phyloP scores from a whole-genome alignment of 495 filamentous ascomycete genomes.

The Letharia lupina region DNA sequence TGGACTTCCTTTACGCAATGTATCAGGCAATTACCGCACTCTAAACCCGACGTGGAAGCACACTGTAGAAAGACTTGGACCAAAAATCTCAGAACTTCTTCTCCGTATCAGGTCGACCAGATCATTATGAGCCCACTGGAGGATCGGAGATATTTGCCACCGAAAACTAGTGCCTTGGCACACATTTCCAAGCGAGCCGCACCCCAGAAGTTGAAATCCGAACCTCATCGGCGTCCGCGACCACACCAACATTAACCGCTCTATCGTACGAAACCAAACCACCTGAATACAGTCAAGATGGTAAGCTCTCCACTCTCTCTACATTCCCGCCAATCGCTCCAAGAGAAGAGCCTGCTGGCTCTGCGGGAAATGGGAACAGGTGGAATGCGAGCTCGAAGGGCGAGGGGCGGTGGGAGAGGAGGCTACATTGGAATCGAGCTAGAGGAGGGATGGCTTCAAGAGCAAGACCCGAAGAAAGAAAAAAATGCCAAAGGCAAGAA shows the following conservation, averaged over 20 bases:
- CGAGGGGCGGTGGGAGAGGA: background rate
- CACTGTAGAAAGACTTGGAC: background rate
- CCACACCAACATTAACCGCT: slow-evolving; percentile 1
- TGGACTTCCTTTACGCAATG: background rate
- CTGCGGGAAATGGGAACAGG: background rate
- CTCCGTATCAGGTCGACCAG: background rate
- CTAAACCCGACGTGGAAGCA: background rate
- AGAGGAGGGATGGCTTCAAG: background rate
- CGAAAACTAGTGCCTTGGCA: slow-evolving; percentile 6
- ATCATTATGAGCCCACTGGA: background rate
- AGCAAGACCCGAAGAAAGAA: background rate
- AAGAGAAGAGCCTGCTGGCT: background rate
- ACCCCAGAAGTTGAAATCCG: slow-evolving; percentile 1
- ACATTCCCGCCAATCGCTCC: background rate
- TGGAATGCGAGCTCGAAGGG: background rate
- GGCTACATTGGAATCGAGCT: background rate
- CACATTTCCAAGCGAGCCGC: slow-evolving; percentile 11
- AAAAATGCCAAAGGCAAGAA: background rate
- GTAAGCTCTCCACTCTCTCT: slow-evolving; percentile 35
- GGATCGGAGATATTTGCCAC: background rate
- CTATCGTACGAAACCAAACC: slow-evolving; percentile 18
- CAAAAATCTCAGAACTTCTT: background rate
- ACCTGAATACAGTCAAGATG: slow-evolving; percentile 48
- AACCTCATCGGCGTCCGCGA: slow-evolving; percentile 1
- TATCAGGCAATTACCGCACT: background rate